Evolutionary conservation across 371 early-diverging fungal species (phyloP), one percentile per base, ranked within the genome.

Genomic region (Parasitella parasitica): DNA sequence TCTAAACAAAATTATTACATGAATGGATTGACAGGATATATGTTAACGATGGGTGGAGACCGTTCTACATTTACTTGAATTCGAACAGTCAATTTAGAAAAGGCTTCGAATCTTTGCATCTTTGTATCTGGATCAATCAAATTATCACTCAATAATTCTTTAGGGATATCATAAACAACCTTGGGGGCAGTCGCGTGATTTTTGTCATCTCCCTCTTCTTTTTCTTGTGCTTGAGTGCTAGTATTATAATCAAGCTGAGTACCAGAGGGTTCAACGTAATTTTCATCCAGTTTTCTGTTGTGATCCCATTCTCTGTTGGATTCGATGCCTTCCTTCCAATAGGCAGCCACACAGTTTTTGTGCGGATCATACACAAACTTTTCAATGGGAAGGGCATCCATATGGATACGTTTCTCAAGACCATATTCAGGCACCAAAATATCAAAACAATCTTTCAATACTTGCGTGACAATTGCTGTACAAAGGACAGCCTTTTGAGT

Each of bases 391-490:
- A 86, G 67, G 48, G 80, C 72, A 41, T 83, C 82, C 56, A 73
- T 62, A 49, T 81, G 70, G 11, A 87, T 61, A n/a, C 87, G 80
- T 63, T 84, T 86, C 66, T 93, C 93, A 20, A 94, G 56, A 15
- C 91, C 93, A 69, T 83, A 93, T 36, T 82, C 80, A 27, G 85
- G 85, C 0, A 94, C 82, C 35, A 92, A 49, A n/a, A 95, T 84
- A 61, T 93, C 91, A 56, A 89, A 83, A 4, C 75, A 80, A 32
- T 70, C 80, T 61, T 80, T 85, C 57, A 71, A 51, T 2, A 82
- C 82, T 16, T 70, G 72, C 3, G 85, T 72, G 5, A 83, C 73
- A 50, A 89, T 73, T 4, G 86, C 90, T 20, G 64, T 58, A 7
- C 73, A 75, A 50, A 82, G 67, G 32, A 82, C 72, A 34, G 73